Base-by-base conservation (phyloP, 805 yeast genomes). In the Kazachstania viticola region DNA sequence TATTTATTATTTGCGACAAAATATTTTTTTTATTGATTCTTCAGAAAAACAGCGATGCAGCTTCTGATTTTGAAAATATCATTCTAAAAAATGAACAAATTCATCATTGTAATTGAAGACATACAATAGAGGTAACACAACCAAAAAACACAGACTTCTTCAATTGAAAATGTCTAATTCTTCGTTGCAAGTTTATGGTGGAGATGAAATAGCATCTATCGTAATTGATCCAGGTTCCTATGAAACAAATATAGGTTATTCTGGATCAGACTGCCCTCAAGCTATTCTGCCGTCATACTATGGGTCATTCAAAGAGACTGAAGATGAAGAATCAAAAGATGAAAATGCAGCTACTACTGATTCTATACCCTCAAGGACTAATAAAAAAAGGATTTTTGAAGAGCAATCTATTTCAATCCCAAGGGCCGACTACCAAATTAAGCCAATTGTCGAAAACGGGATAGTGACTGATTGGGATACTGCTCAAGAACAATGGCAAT, bases 201-300 rank as follows among this genome's bases (percentile, higher is more conserved):
- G 73, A 14, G 65, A 88, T 59, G 98, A 88, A 54, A 78, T 91
- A 40, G 75, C 84, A 41, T 94, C 97, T 17, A 67, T 91, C 3
- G 94, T 88, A 21, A 64, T 88, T 17, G 97, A 91, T 49, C 87
- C 94, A 2, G 97, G 97, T 22, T 78, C 95, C 9, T 73, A 67
- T 39, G 62, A 73, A 37, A 84, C 95, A 5, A 73, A 88, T 33
- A 73, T 79, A 14, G 98, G 98, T 1, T 85, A 73, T 56, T 87
- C 96, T 3, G 97, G 97, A 9, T 88, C 84, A 35, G 95, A 87
- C 51, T 68, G 73, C 33, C 98, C 98, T 9, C 71, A 77, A 40
- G 61, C 75, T 4, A 71, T 80, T 16, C 54, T 77, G 9, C 91
- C 95, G 3, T 80, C 95, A 1, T 68, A 56, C 38, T 83, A 73